Base-by-base conservation (phyloP, 208 protist genomes). In the Trypanosoma scelopori region DNA sequence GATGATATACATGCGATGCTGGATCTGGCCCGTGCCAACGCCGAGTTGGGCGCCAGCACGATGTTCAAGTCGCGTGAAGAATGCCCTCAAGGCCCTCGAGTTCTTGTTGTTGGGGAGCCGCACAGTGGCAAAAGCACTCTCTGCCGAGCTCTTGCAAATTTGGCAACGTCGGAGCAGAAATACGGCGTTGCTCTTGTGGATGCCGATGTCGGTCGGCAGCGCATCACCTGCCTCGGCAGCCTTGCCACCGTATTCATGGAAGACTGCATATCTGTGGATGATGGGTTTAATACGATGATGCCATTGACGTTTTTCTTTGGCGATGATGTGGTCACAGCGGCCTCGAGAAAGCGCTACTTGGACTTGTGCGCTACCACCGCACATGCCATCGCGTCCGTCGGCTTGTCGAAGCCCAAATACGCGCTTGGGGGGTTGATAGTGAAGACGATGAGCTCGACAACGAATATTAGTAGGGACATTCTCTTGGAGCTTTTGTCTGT, bases 271-370 rank as follows among this genome's bases (percentile, higher is more conserved):
- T 74, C 79, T 5, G 55, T 91, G 0, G 82, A 89, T 59, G 90
- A 89, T 30, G 81, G 77, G n/a, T 87, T 93, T 50, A 78, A 82
- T 49, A 76, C 65, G 0, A 70, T 89, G 62, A 87, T 90, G 82
- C 85, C 90, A 46, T 71, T 95, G 5, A 68, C 66, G 6, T 93
- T 93, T 55, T 95, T 95, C 45, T 84, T 89, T 67, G 90, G 90
- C 42, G 72, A 78, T 30, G 69, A 82, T 18, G 58, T 49, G 11
- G 79, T 93, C 12, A 79, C 66, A 25, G 43, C 55, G 22, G 55
- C 73, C 1, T 85, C 85, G 28, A 78, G 83, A 15, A 87, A 90
- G 59, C 86, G 85, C 1, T 95, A 93, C 50, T 70, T 95, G 12
- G 90, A 95, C 57, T 45, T 91, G 27, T 95, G 90, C 62, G 70